Percentiles rank a stretch among this genome's conserved stretches.
These are phyloP conservation scores for Xerocomellus chrysenteron DNA, from an alignment of 768 basidiomycete genomes.

Conservation along the genomic window DNA sequence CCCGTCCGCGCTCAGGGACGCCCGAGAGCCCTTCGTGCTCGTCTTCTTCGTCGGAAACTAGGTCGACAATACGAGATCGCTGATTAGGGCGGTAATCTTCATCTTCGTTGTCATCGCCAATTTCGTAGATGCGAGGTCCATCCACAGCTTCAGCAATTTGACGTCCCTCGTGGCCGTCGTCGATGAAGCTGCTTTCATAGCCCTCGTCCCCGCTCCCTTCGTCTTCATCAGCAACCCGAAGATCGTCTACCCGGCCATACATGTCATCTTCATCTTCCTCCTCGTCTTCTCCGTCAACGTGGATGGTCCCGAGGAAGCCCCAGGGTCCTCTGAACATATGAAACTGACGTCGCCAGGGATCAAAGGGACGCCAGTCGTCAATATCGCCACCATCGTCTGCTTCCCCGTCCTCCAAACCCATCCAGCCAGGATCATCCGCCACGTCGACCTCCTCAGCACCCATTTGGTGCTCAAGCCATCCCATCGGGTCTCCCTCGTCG, in stretches of 20 bases:
- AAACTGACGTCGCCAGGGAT: slow-evolving; percentile 18
- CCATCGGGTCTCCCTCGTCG: slow-evolving; percentile 31
- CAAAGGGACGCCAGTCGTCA: slow-evolving; percentile 18
- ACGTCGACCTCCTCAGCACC: slow-evolving; percentile 31
- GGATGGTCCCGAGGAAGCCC: slow-evolving; percentile 17
- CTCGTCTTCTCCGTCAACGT: slow-evolving; percentile 27
- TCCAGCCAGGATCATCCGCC: slow-evolving; percentile 33
- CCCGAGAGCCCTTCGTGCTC: neutral
- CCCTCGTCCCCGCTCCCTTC: slow-evolving; percentile 36
- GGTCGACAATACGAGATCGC: neutral
- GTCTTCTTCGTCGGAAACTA: slow-evolving; percentile 13
- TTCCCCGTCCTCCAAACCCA: slow-evolving; percentile 33
- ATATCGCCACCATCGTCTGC: slow-evolving; percentile 33
- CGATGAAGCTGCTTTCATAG: slow-evolving; percentile 59
- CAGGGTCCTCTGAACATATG: slow-evolving; percentile 17
- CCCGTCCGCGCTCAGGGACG: neutral
- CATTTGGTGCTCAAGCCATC: slow-evolving; percentile 39
- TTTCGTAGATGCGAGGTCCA: slow-evolving; percentile 26
- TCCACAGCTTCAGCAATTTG: neutral
- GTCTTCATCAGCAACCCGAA: slow-evolving; percentile 10
- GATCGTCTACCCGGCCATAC: neutral
- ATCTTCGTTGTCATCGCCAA: slow-evolving; percentile 14
- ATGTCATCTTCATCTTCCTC: slow-evolving; percentile 14
- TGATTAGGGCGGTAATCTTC: neutral
- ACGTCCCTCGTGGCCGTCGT: slow-evolving; percentile 36